Evolutionary conservation across 2,329 filamentous ascomycete species (phyloP).

Genomic region (Rhynchosporium secalis): DNA sequence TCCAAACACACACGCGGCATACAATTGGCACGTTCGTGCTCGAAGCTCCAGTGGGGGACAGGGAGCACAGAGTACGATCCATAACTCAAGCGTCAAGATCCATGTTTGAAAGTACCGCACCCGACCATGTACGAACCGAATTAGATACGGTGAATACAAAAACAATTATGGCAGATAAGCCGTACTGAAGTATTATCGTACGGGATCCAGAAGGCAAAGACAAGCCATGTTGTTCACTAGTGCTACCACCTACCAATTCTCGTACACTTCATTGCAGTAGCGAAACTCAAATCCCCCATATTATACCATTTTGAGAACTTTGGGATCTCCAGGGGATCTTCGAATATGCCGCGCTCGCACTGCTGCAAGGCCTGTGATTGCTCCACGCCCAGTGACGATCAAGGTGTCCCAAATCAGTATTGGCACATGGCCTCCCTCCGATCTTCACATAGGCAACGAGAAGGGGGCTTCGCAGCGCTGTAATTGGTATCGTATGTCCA

Average conservation of each 20-base stretch:
- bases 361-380: constrained; percentile 16
- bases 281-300: constrained; percentile 10
- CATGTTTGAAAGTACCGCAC: neutral
- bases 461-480: constrained; percentile 10
- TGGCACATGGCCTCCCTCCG: neutral
- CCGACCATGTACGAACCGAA: neutral
- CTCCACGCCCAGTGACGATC: constrained; percentile 11
- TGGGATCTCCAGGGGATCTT: constrained; percentile 12
- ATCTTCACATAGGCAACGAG: neutral
- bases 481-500: constrained; percentile 5
- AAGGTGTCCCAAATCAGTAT: neutral
- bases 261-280: neutral
- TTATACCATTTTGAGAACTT: constrained; percentile 10
- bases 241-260: neutral
- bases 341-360: constrained; percentile 16
- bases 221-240: neutral
- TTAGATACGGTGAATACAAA: no score
- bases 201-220: neutral
- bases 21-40: constrained; percentile 14
- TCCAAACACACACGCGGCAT: neutral
- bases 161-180: constrained; percentile 2
- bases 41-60: constrained; percentile 1
- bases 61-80: neutral
- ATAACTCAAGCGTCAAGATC: neutral
- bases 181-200: neutral